A percentile compares a stretch with the other conserved stretches of the same genome.
Evolutionary conservation across 1,139 yeast genomes (phyloP).

Genomic region (Kodamaea suecica): DNA sequence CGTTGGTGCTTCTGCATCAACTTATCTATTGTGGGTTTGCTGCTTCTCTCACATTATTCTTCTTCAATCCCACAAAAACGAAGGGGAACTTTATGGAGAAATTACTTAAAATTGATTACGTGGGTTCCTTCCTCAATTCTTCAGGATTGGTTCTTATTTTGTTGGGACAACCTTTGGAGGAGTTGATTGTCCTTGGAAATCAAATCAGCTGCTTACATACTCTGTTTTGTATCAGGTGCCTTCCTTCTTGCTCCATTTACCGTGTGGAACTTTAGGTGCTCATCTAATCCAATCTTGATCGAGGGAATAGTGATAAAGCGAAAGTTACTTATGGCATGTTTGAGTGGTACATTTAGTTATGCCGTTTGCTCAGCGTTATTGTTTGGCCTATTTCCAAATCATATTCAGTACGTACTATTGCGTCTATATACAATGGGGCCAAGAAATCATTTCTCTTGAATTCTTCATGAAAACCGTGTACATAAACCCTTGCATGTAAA

Average conservation of each 20-base stretch:
- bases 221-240: slow-evolving; percentile 54
- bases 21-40: slow-evolving; percentile 64
- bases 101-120: slow-evolving; percentile 41
- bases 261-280: slow-evolving; percentile 46
- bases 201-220: slow-evolving; percentile 56
- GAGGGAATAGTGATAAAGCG: slow-evolving; percentile 35
- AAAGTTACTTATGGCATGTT: slow-evolving; percentile 37
- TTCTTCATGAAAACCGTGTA: slow-evolving; percentile 41
- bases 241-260: slow-evolving; percentile 35
- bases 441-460: too few species aligned
- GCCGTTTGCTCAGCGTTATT: slow-evolving; percentile 46
- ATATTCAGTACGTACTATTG: slow-evolving; percentile 42
- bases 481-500: too few species aligned
- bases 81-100: slow-evolving; percentile 38
- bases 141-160: slow-evolving; percentile 43
- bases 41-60: slow-evolving; percentile 42
- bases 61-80: slow-evolving; percentile 56
- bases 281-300: slow-evolving; percentile 48
- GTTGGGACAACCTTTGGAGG: slow-evolving; percentile 52
- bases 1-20: slow-evolving; percentile 78
- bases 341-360: slow-evolving; percentile 37
- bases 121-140: slow-evolving; percentile 42
- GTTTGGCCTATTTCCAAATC: slow-evolving; percentile 57
- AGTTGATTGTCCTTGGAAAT: slow-evolving; percentile 40
- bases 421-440: slow-evolving; percentile 49